phyloP scores from a whole-genome alignment of 495 filamentous ascomycete species.

The Xylaria grammica region DNA sequence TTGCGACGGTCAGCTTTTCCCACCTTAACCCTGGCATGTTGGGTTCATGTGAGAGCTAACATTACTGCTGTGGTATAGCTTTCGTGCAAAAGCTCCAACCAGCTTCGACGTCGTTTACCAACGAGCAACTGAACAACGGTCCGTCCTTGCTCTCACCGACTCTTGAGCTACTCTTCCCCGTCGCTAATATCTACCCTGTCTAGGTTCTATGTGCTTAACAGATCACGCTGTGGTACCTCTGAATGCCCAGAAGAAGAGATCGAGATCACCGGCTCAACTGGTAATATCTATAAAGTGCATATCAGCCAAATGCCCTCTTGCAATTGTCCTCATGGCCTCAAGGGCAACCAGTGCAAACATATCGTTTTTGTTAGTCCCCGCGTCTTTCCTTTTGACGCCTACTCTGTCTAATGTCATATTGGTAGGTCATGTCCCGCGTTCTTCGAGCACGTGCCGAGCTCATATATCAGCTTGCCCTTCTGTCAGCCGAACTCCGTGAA shows the following conservation, averaged over 20 bases:
- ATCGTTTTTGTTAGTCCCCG: conserved; percentile 29
- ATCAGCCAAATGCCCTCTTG: conserved; percentile 64
- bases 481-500: conserved; percentile 66
- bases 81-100: conserved; percentile 40
- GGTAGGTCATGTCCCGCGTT: conserved; percentile 65
- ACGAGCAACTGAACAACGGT: conserved; percentile 47
- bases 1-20: conserved; percentile 25
- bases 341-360: conserved; percentile 76
- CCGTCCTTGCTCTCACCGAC: neutral
- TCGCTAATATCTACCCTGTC: neutral
- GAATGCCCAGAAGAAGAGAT: conserved; percentile 54
- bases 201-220: conserved; percentile 47
- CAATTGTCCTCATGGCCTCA: conserved; percentile 65
- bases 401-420: neutral
- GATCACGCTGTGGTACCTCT: conserved; percentile 35
- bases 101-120: conserved; percentile 43
- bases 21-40: neutral
- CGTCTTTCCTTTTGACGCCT: neutral
- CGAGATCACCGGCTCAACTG: conserved; percentile 74
- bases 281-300: conserved; percentile 71
- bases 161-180: neutral
- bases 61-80: conserved; percentile 29
- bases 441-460: conserved; percentile 67
- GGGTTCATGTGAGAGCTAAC: conserved; percentile 4
- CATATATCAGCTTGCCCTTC: conserved; percentile 76